These are phyloP conservation scores for Tolypocladium cylindrosporum DNA, from an alignment of 2,329 filamentous ascomycete genomes.

Conservation along the genomic window DNA sequence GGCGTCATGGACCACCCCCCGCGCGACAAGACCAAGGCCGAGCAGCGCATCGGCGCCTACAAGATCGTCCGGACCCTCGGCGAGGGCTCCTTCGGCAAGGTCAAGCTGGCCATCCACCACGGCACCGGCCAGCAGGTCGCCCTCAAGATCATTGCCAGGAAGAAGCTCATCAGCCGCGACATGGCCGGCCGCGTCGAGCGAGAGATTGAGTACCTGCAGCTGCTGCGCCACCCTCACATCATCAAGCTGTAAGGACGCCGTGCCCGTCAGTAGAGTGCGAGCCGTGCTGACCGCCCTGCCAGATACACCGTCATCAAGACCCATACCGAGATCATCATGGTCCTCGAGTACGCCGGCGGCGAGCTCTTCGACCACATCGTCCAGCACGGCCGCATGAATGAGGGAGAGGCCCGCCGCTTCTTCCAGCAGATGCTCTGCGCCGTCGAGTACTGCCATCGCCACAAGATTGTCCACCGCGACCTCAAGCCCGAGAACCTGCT, in stretches of 20 bases:
- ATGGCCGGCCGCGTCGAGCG: constrained; percentile 97
- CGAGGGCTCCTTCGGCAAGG: constrained; percentile 96
- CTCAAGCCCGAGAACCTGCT: constrained; percentile 95
- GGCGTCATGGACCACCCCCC: constrained; percentile 24
- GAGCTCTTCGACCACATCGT: constrained; percentile 99
- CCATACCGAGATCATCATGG: constrained; percentile 93
- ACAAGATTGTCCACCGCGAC: constrained; percentile 98
- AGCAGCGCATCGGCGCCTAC: constrained; percentile 86
- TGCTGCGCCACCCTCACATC: constrained; percentile 93
- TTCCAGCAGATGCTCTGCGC: constrained; percentile 99
- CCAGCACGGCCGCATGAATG: constrained; percentile 81
- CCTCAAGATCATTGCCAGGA: constrained; percentile 92
- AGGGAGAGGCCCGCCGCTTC: constrained; percentile 89
- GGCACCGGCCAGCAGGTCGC: constrained; percentile 92
- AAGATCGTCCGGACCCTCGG: constrained; percentile 82
- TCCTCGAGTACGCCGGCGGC: constrained; percentile 91
- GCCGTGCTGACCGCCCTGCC: not conserved
- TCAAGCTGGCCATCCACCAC: constrained; percentile 90
- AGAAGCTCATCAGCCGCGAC: constrained; percentile 91
- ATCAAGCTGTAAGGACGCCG: constrained; percentile 72
- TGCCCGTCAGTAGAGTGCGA: not conserved
- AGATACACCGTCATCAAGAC: constrained; percentile 97
- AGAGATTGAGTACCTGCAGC: constrained; percentile 95
- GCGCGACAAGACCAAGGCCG: constrained; percentile 48
- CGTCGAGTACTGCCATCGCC: constrained; percentile 96